phyloP scores from a whole-genome alignment of 2,329 filamentous ascomycete species.

The Fusarium sp. region DNA sequence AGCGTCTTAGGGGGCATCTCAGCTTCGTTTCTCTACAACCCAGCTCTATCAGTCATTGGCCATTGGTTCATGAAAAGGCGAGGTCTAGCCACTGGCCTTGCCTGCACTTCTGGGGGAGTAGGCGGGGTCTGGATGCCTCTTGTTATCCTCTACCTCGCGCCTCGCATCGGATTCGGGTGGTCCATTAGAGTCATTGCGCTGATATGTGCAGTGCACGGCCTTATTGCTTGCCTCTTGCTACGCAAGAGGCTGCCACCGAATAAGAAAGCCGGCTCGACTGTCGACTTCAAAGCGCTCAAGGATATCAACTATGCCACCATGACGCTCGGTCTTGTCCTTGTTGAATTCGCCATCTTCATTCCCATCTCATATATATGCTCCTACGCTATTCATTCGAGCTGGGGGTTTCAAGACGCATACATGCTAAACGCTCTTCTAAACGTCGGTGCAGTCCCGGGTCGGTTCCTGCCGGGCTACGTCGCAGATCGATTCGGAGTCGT shows the following conservation, averaged over 20 bases:
- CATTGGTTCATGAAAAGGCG: slow-evolving; percentile 76
- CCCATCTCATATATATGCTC: slow-evolving; percentile 66
- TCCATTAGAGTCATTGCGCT: slow-evolving; percentile 46
- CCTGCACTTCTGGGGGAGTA: slow-evolving; percentile 72
- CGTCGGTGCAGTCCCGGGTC: neutral
- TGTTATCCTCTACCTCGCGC: slow-evolving; percentile 43
- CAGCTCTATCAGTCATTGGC: slow-evolving; percentile 74
- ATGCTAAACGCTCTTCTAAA: neutral
- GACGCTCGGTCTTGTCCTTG: slow-evolving; percentile 59
- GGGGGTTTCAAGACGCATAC: neutral
- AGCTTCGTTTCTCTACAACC: slow-evolving; percentile 76
- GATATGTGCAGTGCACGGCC: slow-evolving; percentile 33
- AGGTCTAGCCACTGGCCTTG: slow-evolving; percentile 76
- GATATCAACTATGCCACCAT: slow-evolving; percentile 64
- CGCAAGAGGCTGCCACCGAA: slow-evolving; percentile 61
- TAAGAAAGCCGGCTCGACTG: slow-evolving; percentile 54
- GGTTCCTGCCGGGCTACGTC: neutral
- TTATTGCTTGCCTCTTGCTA: slow-evolving; percentile 47
- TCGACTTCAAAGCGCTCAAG: slow-evolving; percentile 64
- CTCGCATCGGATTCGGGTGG: slow-evolving; percentile 47
- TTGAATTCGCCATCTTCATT: slow-evolving; percentile 72
- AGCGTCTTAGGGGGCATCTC: slow-evolving; percentile 74
- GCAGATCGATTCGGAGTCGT: neutral
- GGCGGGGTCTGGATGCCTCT: slow-evolving; percentile 66
- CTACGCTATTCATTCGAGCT: neutral